Percentiles rank a stretch among this genome's conserved stretches.
phyloP scores from a whole-genome alignment of 2,329 filamentous ascomycete species.

The Trichoderma koningiopsis region DNA sequence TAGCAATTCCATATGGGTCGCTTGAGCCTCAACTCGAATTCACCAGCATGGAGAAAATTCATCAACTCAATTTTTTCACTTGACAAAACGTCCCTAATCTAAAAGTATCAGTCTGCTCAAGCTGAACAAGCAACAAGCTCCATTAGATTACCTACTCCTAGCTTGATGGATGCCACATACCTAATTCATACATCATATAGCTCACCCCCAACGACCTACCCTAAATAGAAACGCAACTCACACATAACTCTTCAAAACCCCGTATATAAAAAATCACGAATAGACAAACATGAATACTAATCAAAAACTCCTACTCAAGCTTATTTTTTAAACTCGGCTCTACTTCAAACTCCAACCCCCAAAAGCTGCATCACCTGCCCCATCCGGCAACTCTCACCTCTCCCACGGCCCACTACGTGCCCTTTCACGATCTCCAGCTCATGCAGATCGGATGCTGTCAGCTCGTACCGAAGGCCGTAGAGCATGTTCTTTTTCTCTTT shows the following conservation, averaged over 20 bases:
- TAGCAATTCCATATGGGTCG: background rate
- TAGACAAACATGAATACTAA: background rate
- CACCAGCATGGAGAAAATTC: background rate
- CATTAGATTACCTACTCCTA: background rate
- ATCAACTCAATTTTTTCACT: background rate
- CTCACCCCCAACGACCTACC: background rate
- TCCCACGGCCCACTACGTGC: background rate
- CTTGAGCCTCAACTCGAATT: background rate
- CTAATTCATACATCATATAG: background rate
- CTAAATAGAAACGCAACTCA: background rate
- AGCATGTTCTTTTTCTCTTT: background rate
- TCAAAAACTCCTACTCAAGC: background rate
- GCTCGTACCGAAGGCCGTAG: background rate
- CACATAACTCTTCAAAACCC: background rate
- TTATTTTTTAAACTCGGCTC: slow-evolving; percentile 6
- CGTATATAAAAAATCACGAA: background rate
- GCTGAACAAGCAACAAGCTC: background rate
- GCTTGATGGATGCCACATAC: background rate
- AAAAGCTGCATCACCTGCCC: slow-evolving; percentile 9
- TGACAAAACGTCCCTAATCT: background rate
- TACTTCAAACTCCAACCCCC: background rate
- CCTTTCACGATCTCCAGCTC: background rate
- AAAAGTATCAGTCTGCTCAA: background rate
- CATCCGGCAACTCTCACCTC: slow-evolving; percentile 1
- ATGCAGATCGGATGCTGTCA: background rate